Base-by-base conservation (phyloP, 2,329 filamentous ascomycete species). In the Fonsecaea monophora region DNA sequence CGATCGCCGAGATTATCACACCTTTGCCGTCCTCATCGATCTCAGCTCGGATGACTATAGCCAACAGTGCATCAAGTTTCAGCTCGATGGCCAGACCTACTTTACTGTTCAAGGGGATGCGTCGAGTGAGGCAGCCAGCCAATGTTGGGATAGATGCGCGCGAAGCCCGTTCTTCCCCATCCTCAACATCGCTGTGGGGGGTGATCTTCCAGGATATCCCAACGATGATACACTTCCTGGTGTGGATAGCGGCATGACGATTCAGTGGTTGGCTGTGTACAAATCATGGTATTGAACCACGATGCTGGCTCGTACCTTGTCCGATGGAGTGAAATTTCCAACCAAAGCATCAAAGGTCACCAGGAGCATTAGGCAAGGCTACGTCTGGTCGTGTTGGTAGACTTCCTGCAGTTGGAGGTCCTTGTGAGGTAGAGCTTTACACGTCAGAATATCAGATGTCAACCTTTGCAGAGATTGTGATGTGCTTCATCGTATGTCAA, bases 231-330 rank as follows among this genome's bases (percentile, higher is more conserved):
- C 53, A 3, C n/a, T 55, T 25, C 30, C 30, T n/a, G 53, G 53
- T 10, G 4, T 55, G 13, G 53, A 35, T 5, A 55, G 53, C 35
- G 53, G 53, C 15, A 34, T 55, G 53, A 55, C 53, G 30, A 55
- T 55, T 55, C 53, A 35, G 53, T 55, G 53, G 53, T 8, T 55
- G 25, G 53, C 53, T 12, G n/a, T 55, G 18, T 37, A 55, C 34
- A 55, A 55, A 30, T 55, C 53, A 21, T 25, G 45, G 45, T 50
- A 50, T 50, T 50, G 45, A 50, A 50, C 18, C 30, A 38, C 42
- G 38, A 6, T 18, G 40, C 40, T n/a, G 21, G 4, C 32, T 5
- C 54, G 9, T n/a, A 34, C 34, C 45, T 25, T 37, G 15, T 60
- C 58, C n/a, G n/a, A 34, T 18, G 8, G 25, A 40, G 9, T 42